These are phyloP conservation scores for Seiridium unicorne DNA, from an alignment of 2,329 filamentous ascomycete species.

Conservation along the genomic window DNA sequence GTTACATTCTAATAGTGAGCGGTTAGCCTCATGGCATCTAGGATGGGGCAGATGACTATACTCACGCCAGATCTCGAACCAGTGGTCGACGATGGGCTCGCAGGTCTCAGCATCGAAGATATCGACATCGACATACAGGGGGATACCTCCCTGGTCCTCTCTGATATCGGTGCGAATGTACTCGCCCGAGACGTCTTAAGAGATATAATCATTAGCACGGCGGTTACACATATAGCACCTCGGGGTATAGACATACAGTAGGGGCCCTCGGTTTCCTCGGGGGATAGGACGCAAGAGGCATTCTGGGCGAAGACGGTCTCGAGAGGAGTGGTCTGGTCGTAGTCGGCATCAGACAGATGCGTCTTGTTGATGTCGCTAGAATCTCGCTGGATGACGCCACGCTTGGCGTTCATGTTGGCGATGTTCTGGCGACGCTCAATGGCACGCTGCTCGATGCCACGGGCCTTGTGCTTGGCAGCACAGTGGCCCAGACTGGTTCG, in stretches of 20 bases:
- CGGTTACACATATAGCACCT: not conserved
- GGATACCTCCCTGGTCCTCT: constrained; percentile 45
- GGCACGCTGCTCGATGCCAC: constrained; percentile 1
- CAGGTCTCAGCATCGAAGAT: constrained; percentile 54
- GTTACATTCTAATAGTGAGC: constrained; percentile 27
- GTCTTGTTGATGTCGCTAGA: constrained; percentile 22
- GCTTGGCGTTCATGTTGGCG: not conserved
- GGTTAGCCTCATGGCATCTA: too few species aligned
- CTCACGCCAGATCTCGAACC: constrained; percentile 49
- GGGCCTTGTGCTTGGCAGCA: constrained; percentile 1
- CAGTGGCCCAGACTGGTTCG: constrained; percentile 4
- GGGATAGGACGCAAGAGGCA: constrained; percentile 46
- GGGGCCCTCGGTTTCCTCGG: constrained; percentile 52
- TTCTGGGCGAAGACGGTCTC: constrained; percentile 38
- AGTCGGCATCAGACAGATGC: constrained; percentile 31
- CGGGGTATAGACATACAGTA: constrained; percentile 27
- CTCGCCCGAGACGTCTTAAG: constrained; percentile 49
- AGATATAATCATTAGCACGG: not conserved
- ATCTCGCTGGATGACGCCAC: constrained; percentile 22
- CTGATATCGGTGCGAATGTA: constrained; percentile 46
- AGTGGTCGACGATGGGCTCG: constrained; percentile 44
- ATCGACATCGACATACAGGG: constrained; percentile 49
- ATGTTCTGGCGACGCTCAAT: constrained; percentile 1
- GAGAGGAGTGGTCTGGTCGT: constrained; percentile 29
- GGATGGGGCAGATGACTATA: not conserved